These are phyloP conservation scores for Euphorbia lathyris DNA, from an alignment of 345 rosid genomes.

Conservation along the genomic window DNA sequence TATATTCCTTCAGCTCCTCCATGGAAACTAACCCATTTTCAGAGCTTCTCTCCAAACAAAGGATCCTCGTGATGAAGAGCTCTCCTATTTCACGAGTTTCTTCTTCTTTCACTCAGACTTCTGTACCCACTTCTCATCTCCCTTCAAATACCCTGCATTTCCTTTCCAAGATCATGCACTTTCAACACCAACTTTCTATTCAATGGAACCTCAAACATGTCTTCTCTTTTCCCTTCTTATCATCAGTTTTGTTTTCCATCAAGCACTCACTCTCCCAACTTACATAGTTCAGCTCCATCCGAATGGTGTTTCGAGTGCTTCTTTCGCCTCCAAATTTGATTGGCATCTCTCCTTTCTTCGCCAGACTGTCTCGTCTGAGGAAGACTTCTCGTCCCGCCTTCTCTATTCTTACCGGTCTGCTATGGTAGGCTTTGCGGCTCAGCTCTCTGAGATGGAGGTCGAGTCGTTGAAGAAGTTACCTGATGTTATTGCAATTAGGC, in stretches of 20 bases:
- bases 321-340: conserved; percentile 45
- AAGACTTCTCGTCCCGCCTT: conserved; percentile 60
- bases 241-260: conserved; percentile 29
- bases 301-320: conserved; percentile 32
- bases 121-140: conserved; percentile 40
- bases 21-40: conserved; percentile 12
- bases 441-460: conserved; percentile 52
- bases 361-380: conserved; percentile 36
- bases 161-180: conserved; percentile 40
- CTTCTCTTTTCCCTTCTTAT: conserved; percentile 28
- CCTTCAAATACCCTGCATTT: conserved; percentile 56
- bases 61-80: conserved; percentile 96
- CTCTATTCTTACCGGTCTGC: conserved; percentile 85
- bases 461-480: conserved; percentile 42
- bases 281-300: conserved; percentile 90
- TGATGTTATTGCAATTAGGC: conserved; percentile 67
- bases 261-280: conserved; percentile 43
- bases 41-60: conserved; percentile 47
- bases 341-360: conserved; percentile 75
- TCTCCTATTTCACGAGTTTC: conserved; percentile 90
- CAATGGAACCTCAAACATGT: conserved; percentile 37
- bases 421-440: conserved; percentile 87
- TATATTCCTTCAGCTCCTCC: conserved; percentile 21
- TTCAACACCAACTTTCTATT: conserved; percentile 4
- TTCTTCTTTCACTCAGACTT: conserved; percentile 38